Conservation (phyloP, 129 eudicot species). For the Lonicera japonica region DNA sequence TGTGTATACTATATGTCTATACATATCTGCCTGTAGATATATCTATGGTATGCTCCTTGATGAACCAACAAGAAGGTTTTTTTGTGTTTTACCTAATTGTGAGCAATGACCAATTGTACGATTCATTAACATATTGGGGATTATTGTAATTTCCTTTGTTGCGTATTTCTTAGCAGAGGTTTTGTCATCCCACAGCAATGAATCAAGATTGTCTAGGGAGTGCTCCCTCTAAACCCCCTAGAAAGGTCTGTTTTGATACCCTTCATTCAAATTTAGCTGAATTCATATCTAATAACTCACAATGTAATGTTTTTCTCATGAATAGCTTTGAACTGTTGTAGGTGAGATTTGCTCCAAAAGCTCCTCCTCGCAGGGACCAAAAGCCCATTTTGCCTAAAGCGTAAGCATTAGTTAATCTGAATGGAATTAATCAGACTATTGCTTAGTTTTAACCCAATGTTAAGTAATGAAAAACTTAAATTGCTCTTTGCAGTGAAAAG, state of each 20-base stretch:
- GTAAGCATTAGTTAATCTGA: conserved; percentile 27
- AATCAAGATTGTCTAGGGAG: conserved; percentile 14
- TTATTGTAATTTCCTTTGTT: not conserved
- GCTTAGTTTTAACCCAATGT: not conserved
- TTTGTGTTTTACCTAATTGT: not conserved
- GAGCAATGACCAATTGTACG: no score
- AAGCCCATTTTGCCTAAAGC: conserved; percentile 51
- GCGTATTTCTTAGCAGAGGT: conserved; percentile 4
- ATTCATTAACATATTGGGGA: not conserved
- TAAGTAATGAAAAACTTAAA: not conserved
- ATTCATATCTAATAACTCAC: not conserved
- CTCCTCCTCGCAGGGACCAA: conserved; percentile 51
- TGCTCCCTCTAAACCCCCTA: conserved; percentile 31
- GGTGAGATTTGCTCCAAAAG: conserved; percentile 74
- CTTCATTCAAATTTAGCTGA: conserved; percentile 6
- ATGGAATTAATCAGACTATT: not conserved
- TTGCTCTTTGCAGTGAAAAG: conserved; percentile 51
- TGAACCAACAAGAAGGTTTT: no score
- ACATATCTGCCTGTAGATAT: no score
- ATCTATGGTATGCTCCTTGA: no score
- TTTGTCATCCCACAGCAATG: conserved; percentile 9
- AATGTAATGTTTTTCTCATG: not conserved
- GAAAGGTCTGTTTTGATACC: conserved; percentile 38
- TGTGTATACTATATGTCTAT: not conserved
- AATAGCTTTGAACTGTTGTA: conserved; percentile 14